phyloP scores from a whole-genome alignment of 1,139 yeast species.

The Meyerozyma smithsonii region DNA sequence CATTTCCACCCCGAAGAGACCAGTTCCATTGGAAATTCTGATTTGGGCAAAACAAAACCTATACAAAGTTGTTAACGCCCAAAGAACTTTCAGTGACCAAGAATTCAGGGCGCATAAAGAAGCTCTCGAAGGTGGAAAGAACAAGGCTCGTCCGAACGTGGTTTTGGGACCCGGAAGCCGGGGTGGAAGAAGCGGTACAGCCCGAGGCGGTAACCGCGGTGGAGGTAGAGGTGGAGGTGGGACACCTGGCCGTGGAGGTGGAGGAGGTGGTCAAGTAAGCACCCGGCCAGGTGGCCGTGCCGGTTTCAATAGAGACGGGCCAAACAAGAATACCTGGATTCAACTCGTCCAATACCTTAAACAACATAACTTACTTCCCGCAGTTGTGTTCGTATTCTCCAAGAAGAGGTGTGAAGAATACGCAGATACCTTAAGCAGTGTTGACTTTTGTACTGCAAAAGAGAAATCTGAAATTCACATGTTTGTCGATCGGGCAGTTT shows the following conservation, averaged over 20 bases:
- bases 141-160: constrained; percentile 29
- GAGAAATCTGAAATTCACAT: constrained; percentile 90
- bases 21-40: constrained; percentile 86
- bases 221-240: constrained; percentile 19
- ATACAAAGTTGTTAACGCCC: constrained; percentile 69
- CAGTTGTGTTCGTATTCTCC: constrained; percentile 88
- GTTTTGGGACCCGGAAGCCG: constrained; percentile 40
- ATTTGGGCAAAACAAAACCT: constrained; percentile 73
- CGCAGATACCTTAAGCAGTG: constrained; percentile 69
- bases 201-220: constrained; percentile 38
- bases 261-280: constrained; percentile 12
- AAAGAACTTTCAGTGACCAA: constrained; percentile 59
- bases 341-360: constrained; percentile 70
- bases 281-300: constrained; percentile 13
- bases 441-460: constrained; percentile 75
- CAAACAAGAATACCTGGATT: constrained; percentile 75
- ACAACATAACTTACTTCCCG: constrained; percentile 70
- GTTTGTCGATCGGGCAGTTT: constrained; percentile 86
- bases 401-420: constrained; percentile 91
- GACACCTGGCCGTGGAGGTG: constrained; percentile 25
- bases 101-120: constrained; percentile 64
- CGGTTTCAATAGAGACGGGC: constrained; percentile 54
- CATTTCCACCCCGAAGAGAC: constrained; percentile 91
- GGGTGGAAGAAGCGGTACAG: constrained; percentile 44
- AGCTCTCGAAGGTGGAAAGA: constrained; percentile 38